Percentiles rank a stretch among this genome's conserved stretches.
Evolutionary conservation across 495 filamentous ascomycete genomes (phyloP).

Genomic region (Baudoinia panamericana): DNA sequence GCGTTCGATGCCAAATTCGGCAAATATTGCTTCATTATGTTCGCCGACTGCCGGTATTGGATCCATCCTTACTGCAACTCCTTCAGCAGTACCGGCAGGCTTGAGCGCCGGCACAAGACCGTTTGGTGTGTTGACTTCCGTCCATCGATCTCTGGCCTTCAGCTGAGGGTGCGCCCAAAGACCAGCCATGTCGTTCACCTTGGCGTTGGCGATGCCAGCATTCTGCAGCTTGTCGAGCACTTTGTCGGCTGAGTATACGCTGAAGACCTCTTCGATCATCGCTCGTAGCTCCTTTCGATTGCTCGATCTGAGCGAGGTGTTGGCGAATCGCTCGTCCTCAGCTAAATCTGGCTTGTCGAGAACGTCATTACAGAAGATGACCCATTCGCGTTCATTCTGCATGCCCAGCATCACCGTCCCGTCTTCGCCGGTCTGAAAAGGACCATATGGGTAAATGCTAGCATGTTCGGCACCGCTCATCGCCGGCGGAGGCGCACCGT

Average conservation of each 20-base stretch:
- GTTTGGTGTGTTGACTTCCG: slow-evolving; percentile 33
- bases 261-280: slow-evolving; percentile 21
- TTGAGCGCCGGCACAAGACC: slow-evolving; percentile 34
- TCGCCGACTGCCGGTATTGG: slow-evolving; percentile 19
- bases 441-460: slow-evolving; percentile 41
- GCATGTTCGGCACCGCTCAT: slow-evolving; percentile 39
- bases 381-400: slow-evolving; percentile 43
- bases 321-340: slow-evolving; percentile 15
- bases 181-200: slow-evolving; percentile 38
- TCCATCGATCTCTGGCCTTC: slow-evolving; percentile 34
- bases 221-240: slow-evolving; percentile 13
- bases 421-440: slow-evolving; percentile 36
- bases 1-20: slow-evolving; percentile 18
- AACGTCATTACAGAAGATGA: slow-evolving; percentile 34
- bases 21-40: slow-evolving; percentile 16
- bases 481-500: slow-evolving; percentile 30
- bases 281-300: slow-evolving; percentile 16
- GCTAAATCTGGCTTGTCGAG: slow-evolving; percentile 20
- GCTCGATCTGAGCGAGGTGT: slow-evolving; percentile 13
- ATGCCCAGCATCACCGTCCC: slow-evolving; percentile 42
- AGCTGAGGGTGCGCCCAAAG: slow-evolving; percentile 40
- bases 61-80: slow-evolving; percentile 18
- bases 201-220: slow-evolving; percentile 36
- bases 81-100: slow-evolving; percentile 29
- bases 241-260: slow-evolving; percentile 8